Evolutionary conservation across 768 basidiomycete genomes (phyloP).

Genomic region (Agaricus blazei): DNA sequence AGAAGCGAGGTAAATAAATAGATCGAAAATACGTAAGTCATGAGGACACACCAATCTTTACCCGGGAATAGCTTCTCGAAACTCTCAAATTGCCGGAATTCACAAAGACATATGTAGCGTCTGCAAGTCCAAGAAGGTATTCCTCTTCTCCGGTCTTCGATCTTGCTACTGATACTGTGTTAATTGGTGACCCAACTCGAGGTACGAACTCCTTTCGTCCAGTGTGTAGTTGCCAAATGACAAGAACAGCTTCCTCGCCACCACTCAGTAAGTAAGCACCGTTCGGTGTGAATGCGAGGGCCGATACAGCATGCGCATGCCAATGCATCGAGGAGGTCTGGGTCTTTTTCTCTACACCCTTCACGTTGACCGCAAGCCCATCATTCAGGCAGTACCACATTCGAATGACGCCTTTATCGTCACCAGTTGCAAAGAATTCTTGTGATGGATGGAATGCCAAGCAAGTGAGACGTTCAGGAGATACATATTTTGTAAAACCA

Average conservation of each 20-base stretch:
- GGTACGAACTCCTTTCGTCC: constrained; percentile 91
- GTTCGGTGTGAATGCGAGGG: constrained; percentile 81
- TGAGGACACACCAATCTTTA: constrained; percentile 62
- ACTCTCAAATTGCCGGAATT: constrained; percentile 69
- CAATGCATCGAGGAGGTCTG: constrained; percentile 89
- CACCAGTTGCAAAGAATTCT: constrained; percentile 95
- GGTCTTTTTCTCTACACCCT: constrained; percentile 70
- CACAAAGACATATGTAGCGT: constrained; percentile 77
- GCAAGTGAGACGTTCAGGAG: constrained; percentile 76
- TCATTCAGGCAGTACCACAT: constrained; percentile 91
- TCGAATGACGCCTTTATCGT: constrained; percentile 76
- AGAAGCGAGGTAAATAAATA: not conserved
- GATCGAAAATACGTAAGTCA: not conserved
- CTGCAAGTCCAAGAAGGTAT: constrained; percentile 76
- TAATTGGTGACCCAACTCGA: constrained; percentile 83
- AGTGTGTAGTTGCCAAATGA: constrained; percentile 91
- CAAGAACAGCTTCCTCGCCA: constrained; percentile 94
- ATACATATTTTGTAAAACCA: constrained; percentile 80
- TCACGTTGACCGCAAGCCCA: constrained; percentile 40
- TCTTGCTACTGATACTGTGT: constrained; percentile 56
- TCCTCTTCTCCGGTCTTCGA: constrained; percentile 65
- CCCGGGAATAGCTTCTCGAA: constrained; percentile 64
- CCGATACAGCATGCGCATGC: constrained; percentile 93
- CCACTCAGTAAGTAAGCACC: constrained; percentile 92
- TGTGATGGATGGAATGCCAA: constrained; percentile 85